Evolutionary conservation across 495 filamentous ascomycete genomes (phyloP).

Genomic region (Lindgomyces ingoldianus): DNA sequence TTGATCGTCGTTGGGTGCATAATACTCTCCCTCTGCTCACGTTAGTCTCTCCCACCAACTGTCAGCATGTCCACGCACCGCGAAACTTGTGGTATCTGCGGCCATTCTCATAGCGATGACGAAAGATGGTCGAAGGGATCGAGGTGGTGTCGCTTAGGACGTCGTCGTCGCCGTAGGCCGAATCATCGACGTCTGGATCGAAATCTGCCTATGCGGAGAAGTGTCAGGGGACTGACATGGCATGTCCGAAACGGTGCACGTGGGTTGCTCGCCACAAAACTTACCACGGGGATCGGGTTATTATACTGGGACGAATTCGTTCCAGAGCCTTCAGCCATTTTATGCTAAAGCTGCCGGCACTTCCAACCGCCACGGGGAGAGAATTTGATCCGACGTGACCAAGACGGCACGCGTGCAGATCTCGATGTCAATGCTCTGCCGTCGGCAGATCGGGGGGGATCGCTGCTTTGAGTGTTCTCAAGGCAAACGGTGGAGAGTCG

Average conservation of each 20-base stretch:
- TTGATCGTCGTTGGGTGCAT: slow-evolving; percentile 28
- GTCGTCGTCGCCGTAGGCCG: slow-evolving; percentile 10
- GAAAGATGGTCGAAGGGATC: slow-evolving; percentile 8
- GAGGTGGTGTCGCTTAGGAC: slow-evolving; percentile 14
- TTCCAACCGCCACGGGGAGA: too few species aligned
- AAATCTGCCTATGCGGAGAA: not conserved
- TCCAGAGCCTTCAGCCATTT: not conserved
- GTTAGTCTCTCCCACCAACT: slow-evolving; percentile 13
- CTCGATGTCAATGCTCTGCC: too few species aligned
- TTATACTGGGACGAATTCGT: not conserved
- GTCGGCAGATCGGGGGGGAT: too few species aligned
- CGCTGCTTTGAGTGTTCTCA: too few species aligned
- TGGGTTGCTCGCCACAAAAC: not conserved
- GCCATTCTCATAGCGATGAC: slow-evolving; percentile 24
- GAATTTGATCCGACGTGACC: too few species aligned
- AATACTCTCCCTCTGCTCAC: not conserved
- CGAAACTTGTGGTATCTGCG: slow-evolving; percentile 26
- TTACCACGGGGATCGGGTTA: not conserved
- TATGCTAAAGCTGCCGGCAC: too few species aligned
- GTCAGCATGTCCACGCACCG: too few species aligned
- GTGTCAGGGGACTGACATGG: not conserved
- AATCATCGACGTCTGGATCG: slow-evolving; percentile 8
- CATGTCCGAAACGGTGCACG: too few species aligned
- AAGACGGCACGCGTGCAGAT: too few species aligned
- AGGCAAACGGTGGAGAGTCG: too few species aligned